Base-by-base conservation (phyloP, 1,139 yeast genomes). In the Pichia sp. region DNA sequence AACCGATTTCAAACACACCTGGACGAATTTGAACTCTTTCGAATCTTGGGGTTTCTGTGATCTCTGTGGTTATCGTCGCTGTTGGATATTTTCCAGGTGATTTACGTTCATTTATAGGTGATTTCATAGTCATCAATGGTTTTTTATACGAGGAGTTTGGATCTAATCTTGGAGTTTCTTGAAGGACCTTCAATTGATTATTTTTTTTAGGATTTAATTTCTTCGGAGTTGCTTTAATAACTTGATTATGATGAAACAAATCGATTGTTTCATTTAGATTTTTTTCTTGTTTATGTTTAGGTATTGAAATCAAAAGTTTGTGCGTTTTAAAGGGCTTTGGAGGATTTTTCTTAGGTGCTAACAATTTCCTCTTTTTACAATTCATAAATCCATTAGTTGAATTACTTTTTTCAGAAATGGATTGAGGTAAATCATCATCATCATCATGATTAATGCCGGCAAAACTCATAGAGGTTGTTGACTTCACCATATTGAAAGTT, bases 401-500 rank as follows among this genome's bases (percentile, higher is more conserved):
- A 19, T 16, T 14, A 33, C 9, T n/a, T 6, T 9, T 13, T 28
- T 22, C 25, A 11, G 4, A 13, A 14, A 35, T 6, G 6, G 38
- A 19, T 13, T 13, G 20, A n/a, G 33, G 25, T 5, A 11, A 5
- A 10, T 26, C 24, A 14, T n/a, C 13, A 20, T 5, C 18, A 11
- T 15, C 14, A 31, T 20, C 20, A 26, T 6, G 14, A 15, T n/a
- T 22, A 22, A 31, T 13, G 26, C 10, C 18, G 10, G 31, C 2
- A 11, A 13, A n/a, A 11, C 21, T 11, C 21, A 16, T 7, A 6
- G 33, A n/a, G 34, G 10, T 15, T 1, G 53, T 43, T 4, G 49
- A 47, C 30, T 49, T 51, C 3, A 49, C 45, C 62, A 60, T 59
- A 31, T 56, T 58, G 40, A 60, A 58, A 6, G 60, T 54, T 39